Evolutionary conservation across 257 asterid genomes (phyloP).

Genomic region (Solanum ossicruentum): DNA sequence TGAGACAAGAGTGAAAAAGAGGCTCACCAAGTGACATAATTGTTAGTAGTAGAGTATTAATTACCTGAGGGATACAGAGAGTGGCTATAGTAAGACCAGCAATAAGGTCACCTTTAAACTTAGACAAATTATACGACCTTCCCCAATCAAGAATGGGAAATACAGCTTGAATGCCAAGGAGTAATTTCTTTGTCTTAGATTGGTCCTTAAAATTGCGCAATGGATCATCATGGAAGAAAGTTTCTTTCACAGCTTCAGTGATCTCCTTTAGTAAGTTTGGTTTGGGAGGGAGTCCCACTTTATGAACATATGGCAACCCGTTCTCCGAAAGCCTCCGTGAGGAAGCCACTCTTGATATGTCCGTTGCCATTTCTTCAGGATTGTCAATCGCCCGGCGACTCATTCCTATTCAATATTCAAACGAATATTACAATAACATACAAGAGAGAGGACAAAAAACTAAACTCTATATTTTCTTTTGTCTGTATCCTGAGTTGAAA

Average conservation of each 20-base stretch:
- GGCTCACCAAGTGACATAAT: not conserved
- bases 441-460: not conserved
- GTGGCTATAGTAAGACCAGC: slow-evolving; percentile 83
- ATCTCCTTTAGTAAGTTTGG: slow-evolving; percentile 34
- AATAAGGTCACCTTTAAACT: slow-evolving; percentile 59
- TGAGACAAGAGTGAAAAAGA: not conserved
- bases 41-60: not conserved
- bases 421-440: not conserved
- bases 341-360: slow-evolving; percentile 17
- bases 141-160: slow-evolving; percentile 75
- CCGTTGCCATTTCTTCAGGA: slow-evolving; percentile 5
- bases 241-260: slow-evolving; percentile 37
- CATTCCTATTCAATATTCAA: slow-evolving; percentile 2
- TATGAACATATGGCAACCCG: slow-evolving; percentile 28
- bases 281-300: slow-evolving; percentile 55
- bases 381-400: slow-evolving; percentile 10
- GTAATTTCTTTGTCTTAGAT: slow-evolving; percentile 10
- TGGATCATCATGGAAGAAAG: slow-evolving; percentile 66
- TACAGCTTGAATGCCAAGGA: slow-evolving; percentile 34
- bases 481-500: not conserved
- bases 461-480: too few relatives aligned
- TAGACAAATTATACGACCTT: slow-evolving; percentile 28
- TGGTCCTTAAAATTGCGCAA: slow-evolving; percentile 48
- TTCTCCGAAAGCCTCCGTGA: slow-evolving; percentile 14
- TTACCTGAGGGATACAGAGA: slow-evolving; percentile 79